A percentile compares a stretch with the other conserved stretches of the same genome.
These are phyloP conservation scores for Chrysosphaeria jannelii DNA, from an alignment of 2,329 filamentous ascomycete genomes.

Conservation along the genomic window DNA sequence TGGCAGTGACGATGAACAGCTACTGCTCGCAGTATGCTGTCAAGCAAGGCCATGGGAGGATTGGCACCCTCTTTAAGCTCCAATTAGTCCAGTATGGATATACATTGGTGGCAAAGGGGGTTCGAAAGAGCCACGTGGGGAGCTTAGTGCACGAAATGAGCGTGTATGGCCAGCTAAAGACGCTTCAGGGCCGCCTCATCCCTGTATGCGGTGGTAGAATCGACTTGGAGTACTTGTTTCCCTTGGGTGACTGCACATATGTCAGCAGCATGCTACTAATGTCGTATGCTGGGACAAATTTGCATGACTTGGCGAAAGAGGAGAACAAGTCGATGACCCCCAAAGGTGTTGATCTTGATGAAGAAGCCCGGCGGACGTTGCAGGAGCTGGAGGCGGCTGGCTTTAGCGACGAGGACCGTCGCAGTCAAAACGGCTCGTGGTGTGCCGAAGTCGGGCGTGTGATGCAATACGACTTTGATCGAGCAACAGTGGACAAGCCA, in stretches of 20 bases:
- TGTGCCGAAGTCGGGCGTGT: conserved; percentile 1
- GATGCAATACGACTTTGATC: conserved; percentile 2
- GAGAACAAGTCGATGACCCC: background rate
- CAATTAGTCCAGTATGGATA: conserved; percentile 1
- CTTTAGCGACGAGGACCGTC: background rate
- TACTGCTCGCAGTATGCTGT: too few relatives aligned
- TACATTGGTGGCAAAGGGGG: conserved; percentile 1
- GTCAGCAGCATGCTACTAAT: conserved; percentile 1
- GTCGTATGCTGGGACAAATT: background rate
- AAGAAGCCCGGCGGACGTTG: background rate
- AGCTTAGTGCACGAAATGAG: background rate
- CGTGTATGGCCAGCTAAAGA: background rate
- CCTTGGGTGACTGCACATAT: background rate
- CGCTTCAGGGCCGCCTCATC: conserved; percentile 1
- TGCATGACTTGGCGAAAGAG: background rate
- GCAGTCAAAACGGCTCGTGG: conserved; percentile 1
- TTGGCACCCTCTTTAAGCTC: conserved; percentile 1
- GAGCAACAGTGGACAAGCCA: too few relatives aligned
- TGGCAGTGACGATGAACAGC: too few relatives aligned
- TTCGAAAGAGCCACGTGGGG: background rate
- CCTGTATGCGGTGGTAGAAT: conserved; percentile 1
- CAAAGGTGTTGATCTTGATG: background rate
- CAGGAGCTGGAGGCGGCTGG: conserved; percentile 1
- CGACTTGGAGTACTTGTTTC: background rate
- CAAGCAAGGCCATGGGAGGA: conserved; percentile 1